Evolutionary conservation across 768 basidiomycete species (phyloP).

Genomic region (Podaxis sp.): DNA sequence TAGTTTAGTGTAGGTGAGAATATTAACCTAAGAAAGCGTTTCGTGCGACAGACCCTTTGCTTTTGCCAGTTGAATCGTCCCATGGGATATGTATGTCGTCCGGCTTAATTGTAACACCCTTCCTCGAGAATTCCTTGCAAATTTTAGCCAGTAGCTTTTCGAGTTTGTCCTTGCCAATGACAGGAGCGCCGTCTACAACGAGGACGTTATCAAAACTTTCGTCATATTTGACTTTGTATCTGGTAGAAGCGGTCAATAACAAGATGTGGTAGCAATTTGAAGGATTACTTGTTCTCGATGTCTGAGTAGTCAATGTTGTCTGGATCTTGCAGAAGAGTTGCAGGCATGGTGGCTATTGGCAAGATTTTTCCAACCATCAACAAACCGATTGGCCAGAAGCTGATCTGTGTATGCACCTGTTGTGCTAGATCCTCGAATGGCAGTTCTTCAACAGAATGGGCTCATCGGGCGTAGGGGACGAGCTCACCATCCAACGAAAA

Average conservation of each 20-base stretch:
- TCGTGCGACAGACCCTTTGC: conserved; percentile 73
- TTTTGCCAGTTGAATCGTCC: conserved; percentile 78
- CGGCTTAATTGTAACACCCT: conserved; percentile 72
- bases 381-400: conserved; percentile 4
- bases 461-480: neutral
- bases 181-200: conserved; percentile 89
- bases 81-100: conserved; percentile 87
- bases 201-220: conserved; percentile 89
- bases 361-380: conserved; percentile 7
- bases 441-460: neutral
- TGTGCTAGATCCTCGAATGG: conserved; percentile 4
- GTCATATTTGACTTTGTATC: conserved; percentile 83
- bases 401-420: conserved; percentile 19
- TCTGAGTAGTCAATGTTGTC: conserved; percentile 85
- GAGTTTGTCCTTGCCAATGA: conserved; percentile 83
- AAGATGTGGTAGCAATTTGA: neutral
- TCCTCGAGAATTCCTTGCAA: conserved; percentile 79
- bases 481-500: no score
- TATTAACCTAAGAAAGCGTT: neutral
- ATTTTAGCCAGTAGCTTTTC: conserved; percentile 81
- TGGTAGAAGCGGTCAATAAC: conserved; percentile 28
- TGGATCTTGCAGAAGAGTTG: conserved; percentile 39
- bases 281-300: conserved; percentile 75
- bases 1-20: conserved; percentile 6
- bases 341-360: conserved; percentile 40